Evolutionary conservation across 2,329 filamentous ascomycete species (phyloP).

Genomic region (Plectosphaerella sp.): DNA sequence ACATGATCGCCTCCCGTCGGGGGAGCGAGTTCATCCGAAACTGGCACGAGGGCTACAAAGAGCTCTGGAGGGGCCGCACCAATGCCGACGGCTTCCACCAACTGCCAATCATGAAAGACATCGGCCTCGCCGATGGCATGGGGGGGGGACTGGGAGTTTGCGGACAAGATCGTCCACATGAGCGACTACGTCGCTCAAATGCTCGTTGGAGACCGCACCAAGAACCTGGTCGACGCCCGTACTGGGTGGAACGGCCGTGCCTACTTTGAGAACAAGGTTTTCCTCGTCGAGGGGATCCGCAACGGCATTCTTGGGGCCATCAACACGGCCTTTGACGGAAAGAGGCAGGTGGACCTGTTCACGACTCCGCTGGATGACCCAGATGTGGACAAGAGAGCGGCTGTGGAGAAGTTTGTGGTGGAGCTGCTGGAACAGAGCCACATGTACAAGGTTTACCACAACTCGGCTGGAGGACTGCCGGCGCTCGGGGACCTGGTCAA

Average conservation of each 20-base stretch:
- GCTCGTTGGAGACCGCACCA: slow-evolving; percentile 26
- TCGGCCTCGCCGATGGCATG: slow-evolving; percentile 24
- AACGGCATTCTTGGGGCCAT: slow-evolving; percentile 26
- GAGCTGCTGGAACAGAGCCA: slow-evolving; percentile 26
- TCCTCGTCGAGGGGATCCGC: slow-evolving; percentile 23
- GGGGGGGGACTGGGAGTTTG: slow-evolving; percentile 15
- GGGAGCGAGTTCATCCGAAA: slow-evolving; percentile 35
- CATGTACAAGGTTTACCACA: slow-evolving; percentile 33
- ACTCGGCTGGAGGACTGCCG: slow-evolving; percentile 21
- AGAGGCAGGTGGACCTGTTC: slow-evolving; percentile 23
- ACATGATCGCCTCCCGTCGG: slow-evolving; percentile 35
- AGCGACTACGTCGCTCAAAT: slow-evolving; percentile 32
- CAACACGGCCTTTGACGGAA: slow-evolving; percentile 19
- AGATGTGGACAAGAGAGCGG: slow-evolving; percentile 16
- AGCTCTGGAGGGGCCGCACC: slow-evolving; percentile 27
- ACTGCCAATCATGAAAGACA: slow-evolving; percentile 22
- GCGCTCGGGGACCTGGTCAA: slow-evolving; percentile 27
- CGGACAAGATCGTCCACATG: slow-evolving; percentile 19
- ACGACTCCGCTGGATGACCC: slow-evolving; percentile 25
- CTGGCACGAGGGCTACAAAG: slow-evolving; percentile 33
- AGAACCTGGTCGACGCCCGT: slow-evolving; percentile 22
- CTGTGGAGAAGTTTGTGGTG: slow-evolving; percentile 24
- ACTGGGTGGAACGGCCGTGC: slow-evolving; percentile 25
- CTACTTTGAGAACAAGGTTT: slow-evolving; percentile 24
- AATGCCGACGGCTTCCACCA: slow-evolving; percentile 26